Base-by-base conservation (phyloP, 179 eudicot species). In the Silene noctiflora region DNA sequence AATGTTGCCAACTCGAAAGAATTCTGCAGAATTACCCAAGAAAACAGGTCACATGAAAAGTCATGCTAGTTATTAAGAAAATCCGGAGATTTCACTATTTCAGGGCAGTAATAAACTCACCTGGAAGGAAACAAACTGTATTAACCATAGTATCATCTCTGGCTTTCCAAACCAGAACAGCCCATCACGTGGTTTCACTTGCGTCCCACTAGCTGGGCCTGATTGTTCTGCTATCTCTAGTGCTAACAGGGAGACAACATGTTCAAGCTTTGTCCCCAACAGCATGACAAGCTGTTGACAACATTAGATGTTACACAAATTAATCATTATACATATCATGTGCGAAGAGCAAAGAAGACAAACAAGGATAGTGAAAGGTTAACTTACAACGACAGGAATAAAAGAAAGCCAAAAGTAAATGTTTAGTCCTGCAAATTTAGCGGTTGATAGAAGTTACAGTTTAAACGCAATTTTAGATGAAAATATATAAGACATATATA, bases 131-230 rank as follows among this genome's bases (percentile, higher is more conserved):
- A 86, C 69, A 66, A 86, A 86, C 76, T 86, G 88, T 56, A 86
- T 86, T 71, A 86, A 56, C 78, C 77, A 71, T 48, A 86, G 71
- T 11, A 86, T 74, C 71, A 86, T 79, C 84, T 81, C 82, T 51
- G 88, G 88, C 79, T 86, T 86, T 51, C 88, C 88, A 59, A 86
- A 86, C 88, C 88, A 86, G 60, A 86, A 86, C 6, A 86, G 82
- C 77, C 79, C 88, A 63, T 86, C 88, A 42, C 88, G 81, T 61
- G 88, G 88, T 81, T 86, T 86, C 2, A 86, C 85, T 71, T 85
- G 88, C 31, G 80, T 71, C 69, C 85, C 79, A 5, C 61, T 59
- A 14, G 88, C 33, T 48, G 80, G 76, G 67, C 83, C 84, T 61
- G 75, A 17, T 67, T 82, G 81, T 58, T 77, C 65, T 63, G 80